Conservation (phyloP, 2,329 filamentous ascomycete species). For the Colletotrichum eleusines region DNA sequence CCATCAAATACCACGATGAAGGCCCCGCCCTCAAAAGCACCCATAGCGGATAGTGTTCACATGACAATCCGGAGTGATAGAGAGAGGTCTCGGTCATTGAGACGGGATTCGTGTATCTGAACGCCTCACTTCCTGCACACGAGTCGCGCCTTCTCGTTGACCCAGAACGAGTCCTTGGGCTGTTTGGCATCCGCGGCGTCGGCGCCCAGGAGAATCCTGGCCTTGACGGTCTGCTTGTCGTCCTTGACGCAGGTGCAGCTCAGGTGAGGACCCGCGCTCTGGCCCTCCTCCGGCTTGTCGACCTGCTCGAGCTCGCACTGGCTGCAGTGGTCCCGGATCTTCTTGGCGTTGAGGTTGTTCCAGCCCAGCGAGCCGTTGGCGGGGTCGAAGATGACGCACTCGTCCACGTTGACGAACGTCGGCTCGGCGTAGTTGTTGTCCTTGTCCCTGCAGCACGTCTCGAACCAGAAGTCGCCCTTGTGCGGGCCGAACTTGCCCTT, state of each 20-base stretch:
- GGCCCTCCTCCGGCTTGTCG: background rate
- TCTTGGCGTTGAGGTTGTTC: background rate
- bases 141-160: background rate
- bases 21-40: background rate
- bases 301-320: constrained; percentile 1
- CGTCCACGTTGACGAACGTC: constrained; percentile 11
- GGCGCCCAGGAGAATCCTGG: background rate
- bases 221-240: background rate
- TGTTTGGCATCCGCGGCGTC: background rate
- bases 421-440: constrained; percentile 11
- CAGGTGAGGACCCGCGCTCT: background rate
- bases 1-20: background rate
- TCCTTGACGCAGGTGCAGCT: constrained; percentile 3
- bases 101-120: background rate
- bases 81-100: background rate
- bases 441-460: constrained; percentile 23
- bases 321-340: constrained; percentile 8
- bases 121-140: background rate
- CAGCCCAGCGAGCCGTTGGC: background rate
- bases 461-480: constrained; percentile 18
- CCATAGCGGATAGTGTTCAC: background rate
- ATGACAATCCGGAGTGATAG: background rate
- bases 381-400: constrained; percentile 17
- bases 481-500: constrained; percentile 21
- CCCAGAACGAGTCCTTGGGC: constrained; percentile 6